Percentiles rank a stretch among this genome's conserved stretches.
phyloP scores from a whole-genome alignment of 371 early-diverging fungal genomes.

The Polyrhizophydium stewartii region DNA sequence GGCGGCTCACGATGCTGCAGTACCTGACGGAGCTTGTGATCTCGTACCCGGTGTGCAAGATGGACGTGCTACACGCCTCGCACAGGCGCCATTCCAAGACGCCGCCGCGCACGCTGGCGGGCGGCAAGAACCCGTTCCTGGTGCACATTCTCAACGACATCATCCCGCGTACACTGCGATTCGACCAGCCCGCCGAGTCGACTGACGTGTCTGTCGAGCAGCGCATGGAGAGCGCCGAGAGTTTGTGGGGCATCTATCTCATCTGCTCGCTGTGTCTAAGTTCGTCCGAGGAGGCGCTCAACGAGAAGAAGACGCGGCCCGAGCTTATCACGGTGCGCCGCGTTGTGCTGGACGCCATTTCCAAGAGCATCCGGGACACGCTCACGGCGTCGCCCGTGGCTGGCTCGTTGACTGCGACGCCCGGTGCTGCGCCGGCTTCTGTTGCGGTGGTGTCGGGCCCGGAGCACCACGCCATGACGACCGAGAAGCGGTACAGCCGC shows the following conservation, averaged over 20 bases:
- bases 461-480: conserved; percentile 36
- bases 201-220: background rate
- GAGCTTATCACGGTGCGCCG: conserved; percentile 63
- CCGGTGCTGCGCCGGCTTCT: no score
- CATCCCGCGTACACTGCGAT: conserved; percentile 14
- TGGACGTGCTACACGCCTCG: conserved; percentile 62
- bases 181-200: background rate
- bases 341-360: conserved; percentile 26
- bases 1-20: conserved; percentile 82
- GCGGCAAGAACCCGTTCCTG: conserved; percentile 23
- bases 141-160: conserved; percentile 31
- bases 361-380: conserved; percentile 40
- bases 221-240: conserved; percentile 30
- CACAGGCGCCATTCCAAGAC: conserved; percentile 20
- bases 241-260: conserved; percentile 46
- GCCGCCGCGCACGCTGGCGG: conserved; percentile 7
- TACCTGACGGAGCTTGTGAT: conserved; percentile 78
- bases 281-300: conserved; percentile 11
- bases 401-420: no score
- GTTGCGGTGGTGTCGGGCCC: background rate
- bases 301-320: conserved; percentile 46
- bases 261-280: conserved; percentile 27
- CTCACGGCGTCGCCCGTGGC: conserved; percentile 11
- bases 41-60: conserved; percentile 79
- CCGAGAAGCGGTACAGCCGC: conserved; percentile 62